Base-by-base conservation (phyloP, 345 rosid species). In the Microcos paniculata region DNA sequence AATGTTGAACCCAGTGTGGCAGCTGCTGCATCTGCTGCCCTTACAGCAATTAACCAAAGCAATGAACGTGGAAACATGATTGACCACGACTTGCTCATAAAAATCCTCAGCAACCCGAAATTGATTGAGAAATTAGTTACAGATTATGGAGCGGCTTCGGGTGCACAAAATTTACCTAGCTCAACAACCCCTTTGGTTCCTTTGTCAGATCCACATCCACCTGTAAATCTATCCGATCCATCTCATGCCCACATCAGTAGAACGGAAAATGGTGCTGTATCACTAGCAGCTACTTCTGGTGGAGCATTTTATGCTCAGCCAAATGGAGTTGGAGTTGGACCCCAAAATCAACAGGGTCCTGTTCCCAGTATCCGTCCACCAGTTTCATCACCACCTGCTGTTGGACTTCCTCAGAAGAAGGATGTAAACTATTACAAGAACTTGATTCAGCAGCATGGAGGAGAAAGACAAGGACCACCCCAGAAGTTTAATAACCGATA, bases 391-490 rank as follows among this genome's bases (percentile, higher is more conserved):
- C 80, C 82, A 0, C 76, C 87, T n/a, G 73, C 87, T 58, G 78
- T 66, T 5, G 89, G 86, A 48, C 78, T 74, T 59, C 76, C 92
- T 21, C 91, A 81, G 31, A 80, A 90, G 6, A 93, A 88, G 79
- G 97, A 94, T 71, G 46, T 91, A 65, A 92, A 83, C 80, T 96
- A 96, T 78, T 96, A 91, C 74, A 96, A 96, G 85, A 94, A 84
- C 89, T 80, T 96, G 90, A 94, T 96, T 80, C 98, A 96, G 88
- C 97, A 92, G 65, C 99, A 96, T 78, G 99, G 99, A 52, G 99
- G 87, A 21, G 99, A 96, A 65, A 89, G 94, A 81, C 94, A 85
- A 73, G 98, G 92, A 73, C 77, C 80, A 33, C 66, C 85, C 19
- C 92, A 85, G 74, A 95, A 82, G 59, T 84, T 80, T 62, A 73